Conservation (phyloP, 805 yeast species). For the Komagataella phaffii region DNA sequence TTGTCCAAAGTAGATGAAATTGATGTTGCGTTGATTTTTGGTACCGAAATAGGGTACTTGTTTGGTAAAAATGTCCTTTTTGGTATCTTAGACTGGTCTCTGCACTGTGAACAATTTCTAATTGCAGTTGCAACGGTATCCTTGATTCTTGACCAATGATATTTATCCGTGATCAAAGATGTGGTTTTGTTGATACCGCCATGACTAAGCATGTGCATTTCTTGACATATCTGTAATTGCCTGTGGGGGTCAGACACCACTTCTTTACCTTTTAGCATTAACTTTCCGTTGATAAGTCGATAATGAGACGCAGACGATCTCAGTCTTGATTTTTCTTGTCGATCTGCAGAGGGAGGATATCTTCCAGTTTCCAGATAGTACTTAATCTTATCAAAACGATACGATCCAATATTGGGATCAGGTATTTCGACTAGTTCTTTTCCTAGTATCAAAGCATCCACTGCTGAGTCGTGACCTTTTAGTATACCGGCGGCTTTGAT, state of each 20-base stretch:
- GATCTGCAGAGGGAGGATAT: slow-evolving; percentile 72
- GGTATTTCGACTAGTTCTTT: slow-evolving; percentile 51
- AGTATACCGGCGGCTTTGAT: slow-evolving; percentile 81
- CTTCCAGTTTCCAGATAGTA: slow-evolving; percentile 71
- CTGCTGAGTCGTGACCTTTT: slow-evolving; percentile 73
- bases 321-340: slow-evolving; percentile 80
- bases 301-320: slow-evolving; percentile 74
- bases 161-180: slow-evolving; percentile 58
- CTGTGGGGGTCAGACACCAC: slow-evolving; percentile 68
- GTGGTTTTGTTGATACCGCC: slow-evolving; percentile 88
- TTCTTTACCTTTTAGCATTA: slow-evolving; percentile 66
- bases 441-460: slow-evolving; percentile 80
- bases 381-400: slow-evolving; percentile 64
- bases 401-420: slow-evolving; percentile 36
- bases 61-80: slow-evolving; percentile 5
- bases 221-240: slow-evolving; percentile 64
- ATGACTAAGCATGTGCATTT: slow-evolving; percentile 57
- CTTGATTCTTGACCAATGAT: slow-evolving; percentile 87
- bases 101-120: slow-evolving; percentile 62
- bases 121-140: slow-evolving; percentile 75
- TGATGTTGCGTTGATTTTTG: background rate
- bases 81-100: slow-evolving; percentile 22
- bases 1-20: background rate
- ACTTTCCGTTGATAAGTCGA: slow-evolving; percentile 52
- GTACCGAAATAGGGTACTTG: slow-evolving; percentile 6